Evolutionary conservation across 2,329 filamentous ascomycete species (phyloP).

Genomic region (Beauveria scarabaeidicola): DNA sequence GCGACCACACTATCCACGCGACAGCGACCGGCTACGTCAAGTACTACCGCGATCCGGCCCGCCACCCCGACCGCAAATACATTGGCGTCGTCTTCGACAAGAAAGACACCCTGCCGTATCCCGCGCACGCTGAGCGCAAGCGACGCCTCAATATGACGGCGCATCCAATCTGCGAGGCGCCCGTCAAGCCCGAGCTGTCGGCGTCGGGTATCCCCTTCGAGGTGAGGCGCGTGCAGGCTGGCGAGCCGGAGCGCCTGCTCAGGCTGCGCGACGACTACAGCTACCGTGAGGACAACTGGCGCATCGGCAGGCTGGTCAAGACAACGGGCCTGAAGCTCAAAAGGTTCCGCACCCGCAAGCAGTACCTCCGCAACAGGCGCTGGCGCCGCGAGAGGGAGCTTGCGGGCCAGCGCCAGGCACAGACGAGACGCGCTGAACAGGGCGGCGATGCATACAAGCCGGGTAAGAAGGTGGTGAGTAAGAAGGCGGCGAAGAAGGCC

Average conservation of each 20-base stretch:
- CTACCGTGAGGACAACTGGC: constrained; percentile 53
- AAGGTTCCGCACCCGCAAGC: constrained; percentile 42
- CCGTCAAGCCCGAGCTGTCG: constrained; percentile 32
- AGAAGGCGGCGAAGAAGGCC: constrained; percentile 26
- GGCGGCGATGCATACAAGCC: constrained; percentile 17
- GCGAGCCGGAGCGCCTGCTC: constrained; percentile 39
- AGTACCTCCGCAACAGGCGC: constrained; percentile 36
- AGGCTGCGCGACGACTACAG: constrained; percentile 45
- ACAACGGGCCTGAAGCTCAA: constrained; percentile 43
- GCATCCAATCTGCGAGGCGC: constrained; percentile 33
- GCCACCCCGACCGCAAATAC: constrained; percentile 81
- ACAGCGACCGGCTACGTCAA: constrained; percentile 83
- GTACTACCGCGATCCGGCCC: constrained; percentile 83
- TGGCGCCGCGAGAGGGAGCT: constrained; percentile 35
- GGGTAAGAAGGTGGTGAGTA: constrained; percentile 25
- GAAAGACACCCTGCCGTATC: constrained; percentile 69
- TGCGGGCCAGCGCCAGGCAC: constrained; percentile 33
- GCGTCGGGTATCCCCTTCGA: constrained; percentile 43
- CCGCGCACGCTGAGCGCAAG: constrained; percentile 62
- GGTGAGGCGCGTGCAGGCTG: constrained; percentile 32
- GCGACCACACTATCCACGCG: constrained; percentile 93
- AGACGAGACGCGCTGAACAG: constrained; percentile 26
- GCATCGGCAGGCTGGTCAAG: constrained; percentile 45
- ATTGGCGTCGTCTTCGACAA: constrained; percentile 89
- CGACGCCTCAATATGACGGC: constrained; percentile 68